These are phyloP conservation scores for Boletus speciosus DNA, from an alignment of 768 basidiomycete genomes.

Conservation along the genomic window DNA sequence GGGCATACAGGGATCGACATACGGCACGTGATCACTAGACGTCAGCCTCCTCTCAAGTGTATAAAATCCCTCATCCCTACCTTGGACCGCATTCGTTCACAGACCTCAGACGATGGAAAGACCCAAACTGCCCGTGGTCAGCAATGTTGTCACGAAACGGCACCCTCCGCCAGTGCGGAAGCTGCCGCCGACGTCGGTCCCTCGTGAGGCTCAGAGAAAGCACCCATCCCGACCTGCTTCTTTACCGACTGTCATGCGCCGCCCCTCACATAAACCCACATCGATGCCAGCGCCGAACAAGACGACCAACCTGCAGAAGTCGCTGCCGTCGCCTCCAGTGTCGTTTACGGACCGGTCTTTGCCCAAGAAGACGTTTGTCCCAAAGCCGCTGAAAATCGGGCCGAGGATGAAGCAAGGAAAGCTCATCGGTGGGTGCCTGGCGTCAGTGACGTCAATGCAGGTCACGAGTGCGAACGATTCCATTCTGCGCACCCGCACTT, in stretches of 20 bases:
- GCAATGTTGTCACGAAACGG: neutral
- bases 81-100: too few relatives aligned
- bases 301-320: neutral
- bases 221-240: neutral
- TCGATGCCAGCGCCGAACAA: neutral
- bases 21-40: slow-evolving; percentile 4
- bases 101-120: neutral
- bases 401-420: neutral
- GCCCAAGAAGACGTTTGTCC: neutral
- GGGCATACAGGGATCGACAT: slow-evolving; percentile 8
- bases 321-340: neutral
- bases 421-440: neutral
- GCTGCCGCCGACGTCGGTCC: neutral
- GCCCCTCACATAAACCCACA: too few relatives aligned
- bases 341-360: neutral
- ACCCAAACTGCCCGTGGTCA: slow-evolving; percentile 12
- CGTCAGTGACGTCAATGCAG: neutral
- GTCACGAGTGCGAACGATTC: neutral
- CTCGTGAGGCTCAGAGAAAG: neutral
- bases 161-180: neutral
- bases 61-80: neutral
- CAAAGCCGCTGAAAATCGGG: neutral
- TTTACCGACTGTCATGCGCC: neutral
- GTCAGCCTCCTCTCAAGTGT: too few relatives aligned
- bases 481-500: neutral